Conservation (phyloP, 2,329 filamentous ascomycete genomes). For the Graphilbum sp. region DNA sequence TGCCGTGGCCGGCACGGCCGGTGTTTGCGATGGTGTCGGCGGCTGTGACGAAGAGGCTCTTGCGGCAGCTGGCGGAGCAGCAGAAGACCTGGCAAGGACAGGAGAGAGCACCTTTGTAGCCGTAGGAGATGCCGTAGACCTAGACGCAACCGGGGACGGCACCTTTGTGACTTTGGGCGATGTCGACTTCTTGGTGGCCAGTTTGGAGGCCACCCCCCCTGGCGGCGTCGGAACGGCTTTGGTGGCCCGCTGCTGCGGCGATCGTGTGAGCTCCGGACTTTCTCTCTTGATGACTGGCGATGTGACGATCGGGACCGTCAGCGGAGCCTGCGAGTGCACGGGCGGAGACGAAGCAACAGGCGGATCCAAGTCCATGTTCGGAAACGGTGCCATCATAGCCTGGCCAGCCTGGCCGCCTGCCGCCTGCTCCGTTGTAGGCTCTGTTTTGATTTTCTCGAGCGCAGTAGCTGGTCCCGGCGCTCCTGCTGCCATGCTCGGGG, state of each 20-base stretch:
- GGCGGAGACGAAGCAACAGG: constrained; percentile 3
- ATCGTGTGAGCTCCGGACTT: constrained; percentile 10
- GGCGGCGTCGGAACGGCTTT: constrained; percentile 9
- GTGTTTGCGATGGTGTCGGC: constrained; percentile 9
- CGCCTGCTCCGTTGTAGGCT: constrained; percentile 21
- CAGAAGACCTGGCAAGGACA: not conserved
- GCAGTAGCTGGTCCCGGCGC: constrained; percentile 8
- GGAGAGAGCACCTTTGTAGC: constrained; percentile 5
- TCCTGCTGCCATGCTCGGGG: not conserved
- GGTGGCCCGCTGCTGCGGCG: constrained; percentile 8
- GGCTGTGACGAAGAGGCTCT: constrained; percentile 3
- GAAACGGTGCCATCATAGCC: constrained; percentile 29
- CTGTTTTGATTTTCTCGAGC: constrained; percentile 7
- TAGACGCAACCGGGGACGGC: constrained; percentile 6
- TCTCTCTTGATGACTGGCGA: constrained; percentile 1
- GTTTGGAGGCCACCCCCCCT: not conserved
- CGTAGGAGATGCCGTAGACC: constrained; percentile 4
- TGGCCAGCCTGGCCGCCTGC: not conserved
- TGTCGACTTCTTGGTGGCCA: not conserved
- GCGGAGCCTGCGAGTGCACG: constrained; percentile 3
- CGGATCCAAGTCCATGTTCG: constrained; percentile 37
- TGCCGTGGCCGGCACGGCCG: not conserved
- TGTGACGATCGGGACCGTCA: not conserved
- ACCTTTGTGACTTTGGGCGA: not conserved
- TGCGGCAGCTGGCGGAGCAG: constrained; percentile 7